Evolutionary conservation across 805 yeast genomes (phyloP).

Genomic region (Suhomyces sp.): DNA sequence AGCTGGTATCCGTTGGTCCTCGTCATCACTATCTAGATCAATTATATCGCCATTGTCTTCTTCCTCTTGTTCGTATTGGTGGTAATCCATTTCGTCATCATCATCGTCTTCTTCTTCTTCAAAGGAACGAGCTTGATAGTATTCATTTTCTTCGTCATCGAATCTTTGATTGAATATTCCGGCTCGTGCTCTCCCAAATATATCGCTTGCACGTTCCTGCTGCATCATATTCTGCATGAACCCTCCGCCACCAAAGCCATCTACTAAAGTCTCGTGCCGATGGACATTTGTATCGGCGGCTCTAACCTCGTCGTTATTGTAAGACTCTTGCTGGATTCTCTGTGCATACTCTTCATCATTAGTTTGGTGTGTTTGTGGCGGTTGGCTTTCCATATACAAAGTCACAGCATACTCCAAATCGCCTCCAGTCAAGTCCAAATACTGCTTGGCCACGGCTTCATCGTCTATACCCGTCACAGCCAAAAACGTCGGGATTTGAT

Average conservation of each 20-base stretch:
- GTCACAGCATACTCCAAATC: slow-evolving; percentile 83
- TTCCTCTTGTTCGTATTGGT: slow-evolving; percentile 36
- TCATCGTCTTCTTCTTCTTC: slow-evolving; percentile 28
- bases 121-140: slow-evolving; percentile 14
- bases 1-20: slow-evolving; percentile 8
- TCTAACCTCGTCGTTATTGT: slow-evolving; percentile 35
- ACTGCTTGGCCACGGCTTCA: slow-evolving; percentile 65
- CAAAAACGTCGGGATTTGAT: slow-evolving; percentile 65
- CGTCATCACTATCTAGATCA: slow-evolving; percentile 19
- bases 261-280: slow-evolving; percentile 73
- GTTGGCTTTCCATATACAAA: slow-evolving; percentile 62
- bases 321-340: slow-evolving; percentile 62
- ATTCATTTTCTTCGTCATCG: slow-evolving; percentile 38
- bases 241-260: slow-evolving; percentile 21
- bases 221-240: slow-evolving; percentile 6
- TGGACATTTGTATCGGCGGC: slow-evolving; percentile 76
- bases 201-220: slow-evolving; percentile 31
- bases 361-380: slow-evolving; percentile 9
- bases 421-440: slow-evolving; percentile 72
- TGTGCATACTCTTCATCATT: slow-evolving; percentile 58
- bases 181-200: slow-evolving; percentile 47
- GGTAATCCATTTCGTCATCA: slow-evolving; percentile 8
- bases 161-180: slow-evolving; percentile 61
- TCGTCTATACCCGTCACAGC: slow-evolving; percentile 80
- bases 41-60: slow-evolving; percentile 19